Evolutionary conservation across 108 stramenopile genomes (phyloP).

Genomic region (Chaetoceros muelleri): DNA sequence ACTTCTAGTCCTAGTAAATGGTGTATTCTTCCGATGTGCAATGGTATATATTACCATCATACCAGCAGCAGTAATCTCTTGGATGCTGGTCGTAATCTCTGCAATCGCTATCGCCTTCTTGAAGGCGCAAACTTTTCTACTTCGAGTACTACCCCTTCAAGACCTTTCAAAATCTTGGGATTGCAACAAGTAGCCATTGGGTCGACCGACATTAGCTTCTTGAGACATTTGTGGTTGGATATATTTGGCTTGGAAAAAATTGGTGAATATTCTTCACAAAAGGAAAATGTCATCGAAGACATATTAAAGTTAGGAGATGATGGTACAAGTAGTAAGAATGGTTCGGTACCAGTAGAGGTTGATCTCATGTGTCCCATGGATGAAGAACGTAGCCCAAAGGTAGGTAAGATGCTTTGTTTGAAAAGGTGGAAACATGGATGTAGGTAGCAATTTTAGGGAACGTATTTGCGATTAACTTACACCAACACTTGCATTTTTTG

Average conservation of each 20-base stretch:
- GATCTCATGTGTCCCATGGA: conserved; percentile 97
- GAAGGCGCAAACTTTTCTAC: too few relatives aligned
- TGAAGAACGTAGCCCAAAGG: conserved; percentile 59
- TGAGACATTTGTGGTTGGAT: conserved; percentile 77
- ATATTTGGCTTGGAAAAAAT: conserved; percentile 70
- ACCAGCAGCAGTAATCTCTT: too few relatives aligned
- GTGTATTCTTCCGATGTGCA: too few relatives aligned
- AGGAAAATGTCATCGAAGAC: conserved; percentile 96
- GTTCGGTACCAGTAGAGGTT: conserved; percentile 79
- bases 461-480: background rate
- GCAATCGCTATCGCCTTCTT: too few relatives aligned
- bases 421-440: too few relatives aligned
- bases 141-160: conserved; percentile 1
- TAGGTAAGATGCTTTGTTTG: too few relatives aligned
- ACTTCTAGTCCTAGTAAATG: too few relatives aligned
- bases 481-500: conserved; percentile 6
- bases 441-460: too few relatives aligned
- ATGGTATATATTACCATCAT: too few relatives aligned
- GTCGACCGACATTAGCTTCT: conserved; percentile 38
- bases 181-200: conserved; percentile 96
- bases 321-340: too few relatives aligned
- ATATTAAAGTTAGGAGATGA: conserved; percentile 71
- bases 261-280: conserved; percentile 53
- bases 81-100: too few relatives aligned
- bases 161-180: conserved; percentile 85